These are phyloP conservation scores for Coprinopsis marcescibilis DNA, from an alignment of 768 basidiomycete genomes.

Conservation along the genomic window DNA sequence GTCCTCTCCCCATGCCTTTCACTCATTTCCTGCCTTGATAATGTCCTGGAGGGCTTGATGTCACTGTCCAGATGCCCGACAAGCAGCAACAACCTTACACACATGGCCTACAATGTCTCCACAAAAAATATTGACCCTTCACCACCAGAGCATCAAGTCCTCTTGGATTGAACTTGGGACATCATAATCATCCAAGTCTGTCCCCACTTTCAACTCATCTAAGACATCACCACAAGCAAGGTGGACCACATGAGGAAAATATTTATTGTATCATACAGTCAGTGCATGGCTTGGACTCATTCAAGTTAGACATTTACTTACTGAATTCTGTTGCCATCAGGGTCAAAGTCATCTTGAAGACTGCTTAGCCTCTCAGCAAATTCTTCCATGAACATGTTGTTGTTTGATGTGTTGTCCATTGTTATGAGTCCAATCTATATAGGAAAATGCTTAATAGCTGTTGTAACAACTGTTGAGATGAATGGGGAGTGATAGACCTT, in stretches of 20 bases:
- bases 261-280: background rate
- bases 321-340: background rate
- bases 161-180: too few species aligned
- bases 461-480: too few species aligned
- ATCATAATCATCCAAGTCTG: too few species aligned
- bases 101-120: background rate
- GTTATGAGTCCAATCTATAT: too few species aligned
- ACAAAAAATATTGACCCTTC: too few species aligned
- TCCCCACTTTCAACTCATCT: background rate
- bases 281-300: background rate
- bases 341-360: background rate
- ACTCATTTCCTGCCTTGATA: background rate
- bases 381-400: background rate
- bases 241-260: conserved; percentile 1
- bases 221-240: background rate
- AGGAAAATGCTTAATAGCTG: too few species aligned
- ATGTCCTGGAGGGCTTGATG: background rate
- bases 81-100: background rate
- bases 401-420: background rate
- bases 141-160: too few species aligned
- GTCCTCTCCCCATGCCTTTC: background rate
- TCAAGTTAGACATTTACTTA: background rate
- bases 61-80: background rate
- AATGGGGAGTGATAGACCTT: too few species aligned
- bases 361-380: background rate